Conservation (phyloP, 2,329 filamentous ascomycete species). For the Diaporthe ilicicola region DNA sequence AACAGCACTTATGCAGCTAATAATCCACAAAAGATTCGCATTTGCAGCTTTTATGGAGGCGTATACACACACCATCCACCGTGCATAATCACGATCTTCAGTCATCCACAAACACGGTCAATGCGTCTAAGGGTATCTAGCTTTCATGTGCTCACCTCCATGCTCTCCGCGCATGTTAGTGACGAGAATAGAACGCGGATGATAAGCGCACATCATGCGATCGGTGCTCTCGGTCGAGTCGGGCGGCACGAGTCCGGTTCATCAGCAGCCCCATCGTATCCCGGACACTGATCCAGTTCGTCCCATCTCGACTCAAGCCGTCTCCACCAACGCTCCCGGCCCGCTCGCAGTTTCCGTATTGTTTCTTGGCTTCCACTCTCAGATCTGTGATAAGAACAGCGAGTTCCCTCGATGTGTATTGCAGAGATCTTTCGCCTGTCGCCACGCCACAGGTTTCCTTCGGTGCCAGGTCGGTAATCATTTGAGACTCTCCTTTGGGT, state of each 20-base stretch:
- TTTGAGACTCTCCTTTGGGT: background rate
- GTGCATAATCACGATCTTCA: constrained; percentile 2
- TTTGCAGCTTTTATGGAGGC: background rate
- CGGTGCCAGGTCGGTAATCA: background rate
- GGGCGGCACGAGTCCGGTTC: background rate
- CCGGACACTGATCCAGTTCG: background rate
- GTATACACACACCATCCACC: background rate
- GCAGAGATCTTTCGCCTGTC: background rate
- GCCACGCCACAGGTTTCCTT: background rate
- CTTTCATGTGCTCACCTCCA: background rate
- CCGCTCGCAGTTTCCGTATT: background rate
- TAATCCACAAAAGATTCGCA: constrained; percentile 3
- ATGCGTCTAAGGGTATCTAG: background rate
- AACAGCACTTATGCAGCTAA: background rate
- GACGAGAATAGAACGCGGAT: background rate
- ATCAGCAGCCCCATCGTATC: background rate
- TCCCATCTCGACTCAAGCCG: constrained; percentile 16
- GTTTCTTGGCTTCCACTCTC: background rate
- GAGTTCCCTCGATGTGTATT: too few relatives aligned
- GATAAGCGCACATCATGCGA: background rate
- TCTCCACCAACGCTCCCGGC: background rate
- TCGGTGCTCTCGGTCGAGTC: background rate
- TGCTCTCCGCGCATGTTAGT: background rate
- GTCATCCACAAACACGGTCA: background rate
- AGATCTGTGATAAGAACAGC: background rate